Conservation (phyloP, 768 basidiomycete genomes). For the Pulveroboletus frians region DNA sequence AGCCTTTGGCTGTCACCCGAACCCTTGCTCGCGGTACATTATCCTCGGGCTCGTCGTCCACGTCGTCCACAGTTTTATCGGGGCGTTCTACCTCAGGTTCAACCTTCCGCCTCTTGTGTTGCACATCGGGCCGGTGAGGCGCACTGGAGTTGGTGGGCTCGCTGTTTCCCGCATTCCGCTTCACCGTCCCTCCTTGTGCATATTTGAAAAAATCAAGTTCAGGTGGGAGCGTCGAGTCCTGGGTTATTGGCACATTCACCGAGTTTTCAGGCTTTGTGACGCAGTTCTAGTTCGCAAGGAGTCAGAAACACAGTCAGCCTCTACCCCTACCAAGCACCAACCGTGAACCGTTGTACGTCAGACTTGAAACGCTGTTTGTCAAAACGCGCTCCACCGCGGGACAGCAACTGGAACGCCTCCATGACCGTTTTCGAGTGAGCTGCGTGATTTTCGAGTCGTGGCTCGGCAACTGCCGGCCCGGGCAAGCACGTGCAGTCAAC, state of each 20-base stretch:
- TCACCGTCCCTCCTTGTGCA: slow-evolving; percentile 49
- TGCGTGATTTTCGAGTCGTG: neutral
- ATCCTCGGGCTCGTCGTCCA: slow-evolving; percentile 20
- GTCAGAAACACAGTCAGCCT: neutral
- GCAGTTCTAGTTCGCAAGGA: slow-evolving; percentile 21
- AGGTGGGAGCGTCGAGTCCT: slow-evolving; percentile 55
- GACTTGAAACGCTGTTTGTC: slow-evolving; percentile 68
- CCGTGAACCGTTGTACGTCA: slow-evolving; percentile 70
- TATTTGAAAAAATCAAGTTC: slow-evolving; percentile 94
- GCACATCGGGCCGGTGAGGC: slow-evolving; percentile 5
- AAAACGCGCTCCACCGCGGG: slow-evolving; percentile 79
- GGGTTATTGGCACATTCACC: slow-evolving; percentile 18
- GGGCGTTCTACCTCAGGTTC: slow-evolving; percentile 21
- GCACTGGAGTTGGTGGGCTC: slow-evolving; percentile 12
- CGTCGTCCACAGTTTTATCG: slow-evolving; percentile 20
- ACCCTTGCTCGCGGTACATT: slow-evolving; percentile 39
- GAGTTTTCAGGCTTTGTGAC: slow-evolving; percentile 19
- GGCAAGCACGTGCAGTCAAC: too few relatives aligned
- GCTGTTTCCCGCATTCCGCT: slow-evolving; percentile 42
- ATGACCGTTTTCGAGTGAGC: slow-evolving; percentile 31
- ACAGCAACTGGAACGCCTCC: slow-evolving; percentile 88
- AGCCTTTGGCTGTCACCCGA: slow-evolving; percentile 72
- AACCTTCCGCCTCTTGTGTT: slow-evolving; percentile 28
- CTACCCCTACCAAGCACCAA: slow-evolving; percentile 25
- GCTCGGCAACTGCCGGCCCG: slow-evolving; percentile 15